These are phyloP conservation scores for Teunomyces barrocoloradensis DNA, from an alignment of 805 yeast genomes.

Conservation along the genomic window DNA sequence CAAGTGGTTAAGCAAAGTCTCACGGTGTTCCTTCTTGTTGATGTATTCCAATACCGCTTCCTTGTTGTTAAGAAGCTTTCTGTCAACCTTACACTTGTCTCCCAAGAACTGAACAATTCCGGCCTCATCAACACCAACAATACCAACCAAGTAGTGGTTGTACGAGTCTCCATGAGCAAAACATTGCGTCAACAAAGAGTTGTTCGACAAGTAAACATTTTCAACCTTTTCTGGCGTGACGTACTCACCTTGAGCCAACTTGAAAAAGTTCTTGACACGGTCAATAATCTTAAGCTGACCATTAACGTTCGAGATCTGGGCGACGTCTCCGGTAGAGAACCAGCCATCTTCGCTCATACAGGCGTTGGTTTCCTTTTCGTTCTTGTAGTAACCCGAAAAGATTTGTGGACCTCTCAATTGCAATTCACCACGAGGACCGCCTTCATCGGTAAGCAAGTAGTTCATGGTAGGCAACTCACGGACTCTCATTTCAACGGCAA, in stretches of 20 bases:
- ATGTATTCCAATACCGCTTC: constrained; percentile 9
- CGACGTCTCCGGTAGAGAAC: constrained; percentile 28
- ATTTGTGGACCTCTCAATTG: constrained; percentile 26
- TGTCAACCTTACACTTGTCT: constrained; percentile 10
- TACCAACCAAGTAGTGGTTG: constrained; percentile 20
- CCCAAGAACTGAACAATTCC: constrained; percentile 14
- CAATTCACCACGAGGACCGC: constrained; percentile 28
- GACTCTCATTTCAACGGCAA: constrained; percentile 18
- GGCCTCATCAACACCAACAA: constrained; percentile 22
- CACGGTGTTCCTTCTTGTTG: constrained; percentile 17
- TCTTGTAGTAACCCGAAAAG: constrained; percentile 24
- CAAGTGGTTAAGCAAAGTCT: constrained; percentile 12
- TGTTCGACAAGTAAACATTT: constrained; percentile 20
- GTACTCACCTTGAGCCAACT: constrained; percentile 32
- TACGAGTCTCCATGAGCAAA: constrained; percentile 25
- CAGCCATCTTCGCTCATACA: constrained; percentile 22
- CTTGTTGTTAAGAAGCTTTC: constrained; percentile 4
- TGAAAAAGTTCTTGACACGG: constrained; percentile 33
- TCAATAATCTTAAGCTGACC: constrained; percentile 26
- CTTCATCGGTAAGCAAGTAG: constrained; percentile 18
- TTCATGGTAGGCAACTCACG: constrained; percentile 25
- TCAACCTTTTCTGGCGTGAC: constrained; percentile 31
- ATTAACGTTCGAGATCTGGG: constrained; percentile 10
- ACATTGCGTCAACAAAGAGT: constrained; percentile 18
- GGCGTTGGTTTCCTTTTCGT: constrained; percentile 22